These are phyloP conservation scores for Hypoxylon sp. DNA, from an alignment of 2,329 filamentous ascomycete genomes.

Conservation along the genomic window DNA sequence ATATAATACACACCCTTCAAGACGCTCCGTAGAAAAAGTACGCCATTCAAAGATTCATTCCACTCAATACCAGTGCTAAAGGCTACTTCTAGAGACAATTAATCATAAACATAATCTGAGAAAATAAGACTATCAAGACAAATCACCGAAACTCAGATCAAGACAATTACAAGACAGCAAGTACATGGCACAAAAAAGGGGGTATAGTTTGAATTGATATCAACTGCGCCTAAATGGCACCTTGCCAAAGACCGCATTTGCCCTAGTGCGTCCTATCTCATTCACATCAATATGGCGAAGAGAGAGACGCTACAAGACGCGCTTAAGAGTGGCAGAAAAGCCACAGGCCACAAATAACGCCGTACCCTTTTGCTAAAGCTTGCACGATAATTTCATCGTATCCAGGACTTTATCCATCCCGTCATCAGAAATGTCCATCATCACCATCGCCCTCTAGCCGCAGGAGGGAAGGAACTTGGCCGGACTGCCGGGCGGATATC, in stretches of 20 bases:
- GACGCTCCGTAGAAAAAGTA: not conserved
- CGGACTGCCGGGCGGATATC: constrained; percentile 30
- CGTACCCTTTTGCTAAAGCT: constrained; percentile 4
- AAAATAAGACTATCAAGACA: not conserved
- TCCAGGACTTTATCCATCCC: constrained; percentile 15
- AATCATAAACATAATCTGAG: not conserved
- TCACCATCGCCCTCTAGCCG: constrained; percentile 6
- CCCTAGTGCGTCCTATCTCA: constrained; percentile 1
- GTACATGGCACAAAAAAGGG: constrained; percentile 7
- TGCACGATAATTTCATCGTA: constrained; percentile 11
- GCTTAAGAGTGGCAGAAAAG: not conserved
- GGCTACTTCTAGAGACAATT: not conserved
- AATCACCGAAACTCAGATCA: not conserved
- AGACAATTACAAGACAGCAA: not conserved
- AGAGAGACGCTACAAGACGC: not conserved
- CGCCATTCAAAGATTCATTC: not conserved
- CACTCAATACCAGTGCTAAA: not conserved
- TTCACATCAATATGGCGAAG: constrained; percentile 5
- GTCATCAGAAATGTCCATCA: constrained; percentile 22
- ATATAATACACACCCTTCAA: not conserved
- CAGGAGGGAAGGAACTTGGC: constrained; percentile 19
- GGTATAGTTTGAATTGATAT: constrained; percentile 31
- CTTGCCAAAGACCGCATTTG: constrained; percentile 6
- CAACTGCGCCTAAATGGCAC: constrained; percentile 20
- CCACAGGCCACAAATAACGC: constrained; percentile 15